These are phyloP conservation scores for Ophiocordyceps camponoti-saundersi DNA, from an alignment of 2,329 filamentous ascomycete genomes.

Conservation along the genomic window DNA sequence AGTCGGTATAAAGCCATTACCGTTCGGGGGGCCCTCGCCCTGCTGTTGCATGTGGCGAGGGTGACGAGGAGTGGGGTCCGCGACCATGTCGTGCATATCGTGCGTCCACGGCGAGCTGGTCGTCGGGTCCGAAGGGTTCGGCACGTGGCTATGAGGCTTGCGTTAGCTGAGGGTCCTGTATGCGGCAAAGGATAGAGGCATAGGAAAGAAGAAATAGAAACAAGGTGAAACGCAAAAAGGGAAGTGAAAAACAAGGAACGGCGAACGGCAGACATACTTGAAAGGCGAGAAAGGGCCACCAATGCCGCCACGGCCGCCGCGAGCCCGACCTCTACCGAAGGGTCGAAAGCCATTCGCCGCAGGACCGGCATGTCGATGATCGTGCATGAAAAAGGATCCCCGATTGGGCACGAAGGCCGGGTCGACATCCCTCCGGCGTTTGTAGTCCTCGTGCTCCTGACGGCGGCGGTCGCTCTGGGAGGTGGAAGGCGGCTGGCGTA, in stretches of 20 bases:
- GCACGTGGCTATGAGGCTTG: slow-evolving; percentile 16
- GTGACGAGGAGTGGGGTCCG: slow-evolving; percentile 24
- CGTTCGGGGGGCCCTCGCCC: slow-evolving; percentile 34
- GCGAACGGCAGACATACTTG: slow-evolving; percentile 32
- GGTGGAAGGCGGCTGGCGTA: slow-evolving; percentile 28
- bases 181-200: not conserved
- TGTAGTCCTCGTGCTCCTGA: slow-evolving; percentile 81
- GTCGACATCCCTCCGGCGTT: slow-evolving; percentile 72
- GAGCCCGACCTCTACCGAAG: slow-evolving; percentile 49
- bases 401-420: slow-evolving; percentile 88
- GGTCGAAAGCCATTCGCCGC: slow-evolving; percentile 63
- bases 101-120: slow-evolving; percentile 75
- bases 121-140: slow-evolving; percentile 38
- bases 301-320: slow-evolving; percentile 41
- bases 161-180: not conserved
- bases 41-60: slow-evolving; percentile 24
- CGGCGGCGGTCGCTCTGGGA: slow-evolving; percentile 53
- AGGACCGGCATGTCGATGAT: slow-evolving; percentile 66
- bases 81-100: slow-evolving; percentile 73
- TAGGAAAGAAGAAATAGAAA: slow-evolving; percentile 14
- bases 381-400: slow-evolving; percentile 94
- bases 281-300: slow-evolving; percentile 41
- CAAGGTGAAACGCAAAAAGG: not conserved
- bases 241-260: not conserved
- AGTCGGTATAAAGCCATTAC: slow-evolving; percentile 35